These are phyloP conservation scores for Xylaria telfairii DNA, from an alignment of 495 filamentous ascomycete species.

Conservation along the genomic window DNA sequence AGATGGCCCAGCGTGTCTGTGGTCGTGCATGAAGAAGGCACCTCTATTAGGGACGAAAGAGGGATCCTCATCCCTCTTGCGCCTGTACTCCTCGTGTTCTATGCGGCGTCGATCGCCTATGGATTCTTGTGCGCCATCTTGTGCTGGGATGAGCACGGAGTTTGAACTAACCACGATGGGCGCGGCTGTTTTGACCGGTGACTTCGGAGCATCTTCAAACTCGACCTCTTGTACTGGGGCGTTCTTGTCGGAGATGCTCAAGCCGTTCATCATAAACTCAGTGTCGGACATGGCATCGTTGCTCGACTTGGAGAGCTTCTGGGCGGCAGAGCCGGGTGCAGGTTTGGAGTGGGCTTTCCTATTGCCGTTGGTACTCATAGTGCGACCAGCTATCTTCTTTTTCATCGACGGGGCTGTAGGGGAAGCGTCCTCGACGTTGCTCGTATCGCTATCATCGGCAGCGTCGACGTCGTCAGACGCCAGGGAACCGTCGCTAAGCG, in stretches of 20 bases:
- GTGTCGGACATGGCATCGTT: constrained; percentile 66
- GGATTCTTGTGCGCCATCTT: constrained; percentile 52
- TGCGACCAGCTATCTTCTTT: constrained; percentile 43
- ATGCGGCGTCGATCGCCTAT: constrained; percentile 73
- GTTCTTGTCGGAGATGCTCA: constrained; percentile 68
- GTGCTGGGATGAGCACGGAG: constrained; percentile 33
- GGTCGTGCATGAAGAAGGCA: constrained; percentile 97
- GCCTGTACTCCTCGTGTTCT: constrained; percentile 89
- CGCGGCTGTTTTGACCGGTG: constrained; percentile 42
- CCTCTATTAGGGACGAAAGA: constrained; percentile 95
- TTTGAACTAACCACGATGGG: constrained; percentile 56
- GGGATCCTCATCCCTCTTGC: constrained; percentile 86
- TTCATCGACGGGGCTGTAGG: constrained; percentile 53
- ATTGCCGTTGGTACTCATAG: constrained; percentile 49
- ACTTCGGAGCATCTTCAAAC: constrained; percentile 65
- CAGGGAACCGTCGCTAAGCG: constrained; percentile 79
- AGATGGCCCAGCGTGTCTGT: constrained; percentile 74
- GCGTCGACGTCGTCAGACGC: constrained; percentile 76
- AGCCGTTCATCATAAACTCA: constrained; percentile 85
- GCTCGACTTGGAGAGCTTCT: constrained; percentile 47
- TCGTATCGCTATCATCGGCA: constrained; percentile 81
- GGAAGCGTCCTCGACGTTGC: constrained; percentile 65
- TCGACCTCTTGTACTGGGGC: constrained; percentile 63
- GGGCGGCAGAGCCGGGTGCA: constrained; percentile 35
- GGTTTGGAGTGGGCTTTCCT: constrained; percentile 44